phyloP scores from a whole-genome alignment of 345 rosid species.

The Syzygium jambos region DNA sequence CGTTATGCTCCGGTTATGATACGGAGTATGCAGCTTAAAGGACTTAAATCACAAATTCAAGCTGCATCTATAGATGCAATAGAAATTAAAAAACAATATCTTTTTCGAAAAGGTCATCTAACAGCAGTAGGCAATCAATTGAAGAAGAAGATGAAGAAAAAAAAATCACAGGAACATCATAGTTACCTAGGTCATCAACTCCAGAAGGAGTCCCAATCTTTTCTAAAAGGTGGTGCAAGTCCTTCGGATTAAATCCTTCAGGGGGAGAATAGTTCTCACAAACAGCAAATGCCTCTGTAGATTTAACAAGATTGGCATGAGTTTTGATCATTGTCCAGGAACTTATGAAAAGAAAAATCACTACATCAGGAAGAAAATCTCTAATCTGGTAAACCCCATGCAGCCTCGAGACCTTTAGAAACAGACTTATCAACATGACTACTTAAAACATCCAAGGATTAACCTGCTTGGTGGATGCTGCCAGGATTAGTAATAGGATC shows the following conservation, averaged over 20 bases:
- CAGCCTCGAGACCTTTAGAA: neutral
- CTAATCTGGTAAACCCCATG: neutral
- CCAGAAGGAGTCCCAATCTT: slow-evolving; percentile 90
- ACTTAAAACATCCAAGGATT: neutral
- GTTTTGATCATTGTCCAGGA: neutral
- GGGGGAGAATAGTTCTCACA: slow-evolving; percentile 96
- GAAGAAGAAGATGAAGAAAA: neutral
- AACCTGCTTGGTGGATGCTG: neutral
- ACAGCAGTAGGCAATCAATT: neutral
- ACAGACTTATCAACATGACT: neutral
- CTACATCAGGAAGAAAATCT: neutral
- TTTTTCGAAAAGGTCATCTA: neutral
- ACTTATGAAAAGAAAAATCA: neutral
- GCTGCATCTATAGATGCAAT: neutral
- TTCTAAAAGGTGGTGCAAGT: slow-evolving; percentile 73
- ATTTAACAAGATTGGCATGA: neutral
- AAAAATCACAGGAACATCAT: neutral
- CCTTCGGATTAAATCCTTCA: slow-evolving; percentile 72
- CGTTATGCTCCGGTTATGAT: neutral
- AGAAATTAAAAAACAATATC: too few species aligned
- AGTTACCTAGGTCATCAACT: slow-evolving; percentile 71
- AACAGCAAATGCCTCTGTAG: slow-evolving; percentile 86
- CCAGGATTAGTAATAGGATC: neutral
- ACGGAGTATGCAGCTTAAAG: neutral
- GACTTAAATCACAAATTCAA: neutral